These are phyloP conservation scores for Schoenoplectus tabernaemontani DNA, from an alignment of 202 grass and related monocot genomes.

Conservation along the genomic window DNA sequence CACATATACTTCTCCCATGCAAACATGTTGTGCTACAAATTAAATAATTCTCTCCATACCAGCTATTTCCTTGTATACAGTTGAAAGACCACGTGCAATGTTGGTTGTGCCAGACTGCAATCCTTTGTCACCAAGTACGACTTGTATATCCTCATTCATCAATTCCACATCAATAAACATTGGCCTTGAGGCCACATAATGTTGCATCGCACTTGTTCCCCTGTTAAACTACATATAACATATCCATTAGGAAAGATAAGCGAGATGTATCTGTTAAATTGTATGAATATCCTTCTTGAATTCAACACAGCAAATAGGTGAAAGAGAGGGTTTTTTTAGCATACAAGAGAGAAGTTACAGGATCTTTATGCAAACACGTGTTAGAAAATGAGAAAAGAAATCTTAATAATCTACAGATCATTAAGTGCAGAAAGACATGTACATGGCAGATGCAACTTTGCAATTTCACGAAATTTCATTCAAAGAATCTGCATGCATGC, in stretches of 20 bases:
- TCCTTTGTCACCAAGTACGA: conserved; percentile 89
- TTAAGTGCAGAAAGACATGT: not conserved
- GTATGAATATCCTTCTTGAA: not conserved
- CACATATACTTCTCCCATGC: not conserved
- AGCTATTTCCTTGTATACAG: conserved; percentile 84
- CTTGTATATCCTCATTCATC: conserved; percentile 94
- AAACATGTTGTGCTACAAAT: conserved; percentile 13
- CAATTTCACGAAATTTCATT: not conserved
- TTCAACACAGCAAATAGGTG: too few relatives aligned
- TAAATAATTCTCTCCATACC: conserved; percentile 32
- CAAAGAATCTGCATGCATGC: not conserved
- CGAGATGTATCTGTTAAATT: not conserved
- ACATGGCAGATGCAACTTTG: not conserved
- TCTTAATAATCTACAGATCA: conserved; percentile 5
- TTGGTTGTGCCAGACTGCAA: conserved; percentile 47
- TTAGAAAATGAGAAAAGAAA: not conserved
- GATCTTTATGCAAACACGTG: too few relatives aligned
- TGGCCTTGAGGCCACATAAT: conserved; percentile 81
- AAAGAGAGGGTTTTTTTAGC: too few relatives aligned
- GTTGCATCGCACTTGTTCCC: conserved; percentile 99
- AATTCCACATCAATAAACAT: conserved; percentile 99
- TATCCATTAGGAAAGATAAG: not conserved
- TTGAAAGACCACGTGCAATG: conserved; percentile 66
- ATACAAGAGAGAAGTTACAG: too few relatives aligned
- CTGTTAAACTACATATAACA: conserved; percentile 72